Base-by-base conservation (phyloP, 306 rosid species). In the Sicyos edulis region DNA sequence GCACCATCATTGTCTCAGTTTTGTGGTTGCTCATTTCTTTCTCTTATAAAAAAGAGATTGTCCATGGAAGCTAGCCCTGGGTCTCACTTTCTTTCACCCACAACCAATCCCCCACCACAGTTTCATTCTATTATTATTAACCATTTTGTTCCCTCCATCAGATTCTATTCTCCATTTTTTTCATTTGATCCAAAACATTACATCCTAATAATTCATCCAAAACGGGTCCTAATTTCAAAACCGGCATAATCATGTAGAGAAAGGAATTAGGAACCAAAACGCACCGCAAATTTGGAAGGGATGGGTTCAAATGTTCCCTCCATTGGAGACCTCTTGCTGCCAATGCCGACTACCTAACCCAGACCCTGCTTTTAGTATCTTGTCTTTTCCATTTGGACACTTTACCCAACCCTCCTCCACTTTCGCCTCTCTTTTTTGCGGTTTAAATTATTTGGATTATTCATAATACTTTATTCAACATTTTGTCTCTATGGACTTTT, bases 271-370 rank as follows among this genome's bases (percentile, higher is more conserved):
- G 53, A 49, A n/a, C n/a, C 7, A 7, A 54, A 61, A 61, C 49
- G 47, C 21, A 42, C 47, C 47, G 47, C 0, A 42, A 42, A 42
- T 42, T 42, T 26, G 52, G 70, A 64, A 19, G 53, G 19, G 70
- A 59, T 55, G 75, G 72, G 79, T 15, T 22, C 14, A 52, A 40
- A 78, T 87, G 96, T 87, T 72, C 78, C 89, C 89, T 54, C 8
- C n/a, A 7, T 20, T 63, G 80, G 80, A 73, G 79, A 87, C 93
- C 93, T 77, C 50, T 6, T 85, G 90, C 78, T 90, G 74, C 85
- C 81, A 34, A 55, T 74, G 63, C 78, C 67, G 60, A 54, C 53
- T 74, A 13, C 87, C 77, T 72, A 56, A 73, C 49, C 54, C 2
- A 67, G 49, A 68, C 81, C 76, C 51, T n/a, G 54, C 44, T 42